Evolutionary conservation across 2,329 filamentous ascomycete species (phyloP), one percentile per base, ranked within the genome.

Genomic region (Alternaria gansuensis): DNA sequence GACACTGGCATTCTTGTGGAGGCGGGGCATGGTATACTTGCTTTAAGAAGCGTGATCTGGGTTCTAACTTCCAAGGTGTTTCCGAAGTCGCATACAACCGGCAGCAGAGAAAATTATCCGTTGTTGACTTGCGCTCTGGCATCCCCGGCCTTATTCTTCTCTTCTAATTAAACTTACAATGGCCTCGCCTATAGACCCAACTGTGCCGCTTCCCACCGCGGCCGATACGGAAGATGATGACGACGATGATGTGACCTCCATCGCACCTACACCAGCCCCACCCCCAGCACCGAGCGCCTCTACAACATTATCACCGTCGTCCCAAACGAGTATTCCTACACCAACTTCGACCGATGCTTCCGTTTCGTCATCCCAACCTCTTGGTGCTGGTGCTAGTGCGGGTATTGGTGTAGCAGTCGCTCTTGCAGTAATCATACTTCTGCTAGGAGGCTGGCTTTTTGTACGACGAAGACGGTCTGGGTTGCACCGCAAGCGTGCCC

Each of bases 331-430:
- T 17, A 13, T 45, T 13, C 49, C 57, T 17, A 41, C 44, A 37
- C 53, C 58, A 40, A 46, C 39, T 34, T 40, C 51, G 51, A 50
- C 55, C 5, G 36, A 44, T 10, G 33, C 46, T 23, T 23, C 52
- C 11, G 21, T 33, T 39, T 49, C 61, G 21, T 17, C 49, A 39
- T n/a, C 49, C 13, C 45, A 21, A 45, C 13, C n/a, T 29, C 54
- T 68, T 6, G 53, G 59, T 17, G 26, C 48, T n/a, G 65, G 56
- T 9, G 58, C 61, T n/a, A 57, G 60, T 24, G 60, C 59, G 13
- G 65, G 67, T 9, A 63, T 69, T 14, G 67, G 67, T 24, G 36
- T 68, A 23, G 67, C 59, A 37, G 60, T 64, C n/a, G 63, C 65
- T 4, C 10, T 64, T 3, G 43, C 51, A 7, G 43, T 65, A 5